A percentile compares a stretch with the other conserved stretches of the same genome.
phyloP scores from a whole-genome alignment of 208 protist species.

The Wallacemonas rigidus region DNA sequence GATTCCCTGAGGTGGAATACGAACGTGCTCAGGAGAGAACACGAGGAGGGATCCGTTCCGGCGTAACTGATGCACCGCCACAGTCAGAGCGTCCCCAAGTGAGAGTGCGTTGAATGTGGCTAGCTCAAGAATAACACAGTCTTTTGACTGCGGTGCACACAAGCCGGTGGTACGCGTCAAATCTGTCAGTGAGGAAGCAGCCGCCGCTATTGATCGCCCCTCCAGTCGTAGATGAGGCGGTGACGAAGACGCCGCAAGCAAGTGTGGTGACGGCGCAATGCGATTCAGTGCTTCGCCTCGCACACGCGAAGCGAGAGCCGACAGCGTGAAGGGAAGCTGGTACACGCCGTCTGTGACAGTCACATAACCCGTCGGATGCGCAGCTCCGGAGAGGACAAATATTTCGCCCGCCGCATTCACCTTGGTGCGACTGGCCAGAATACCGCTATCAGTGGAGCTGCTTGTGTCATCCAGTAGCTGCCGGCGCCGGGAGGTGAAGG shows the following conservation, averaged over 20 bases:
- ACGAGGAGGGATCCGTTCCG: neutral
- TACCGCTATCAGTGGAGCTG: too few species aligned
- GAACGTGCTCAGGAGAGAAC: neutral
- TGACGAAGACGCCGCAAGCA: neutral
- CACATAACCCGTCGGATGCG: neutral
- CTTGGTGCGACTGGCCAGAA: neutral
- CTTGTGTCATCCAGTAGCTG: neutral
- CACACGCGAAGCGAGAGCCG: slow-evolving; percentile 1
- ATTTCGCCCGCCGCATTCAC: neutral
- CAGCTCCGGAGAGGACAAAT: neutral
- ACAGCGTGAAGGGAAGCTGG: neutral
- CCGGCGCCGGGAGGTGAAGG: neutral
- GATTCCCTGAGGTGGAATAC: neutral
- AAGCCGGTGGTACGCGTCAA: neutral
- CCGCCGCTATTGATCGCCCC: neutral
- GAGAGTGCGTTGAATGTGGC: neutral
- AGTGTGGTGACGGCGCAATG: neutral
- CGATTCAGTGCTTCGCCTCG: neutral
- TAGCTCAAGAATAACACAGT: slow-evolving; percentile 10
- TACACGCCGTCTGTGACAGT: neutral
- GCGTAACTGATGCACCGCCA: slow-evolving; percentile 11
- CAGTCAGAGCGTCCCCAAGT: neutral
- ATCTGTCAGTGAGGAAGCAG: neutral
- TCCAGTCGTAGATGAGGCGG: neutral
- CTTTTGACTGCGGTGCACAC: slow-evolving; percentile 6